Evolutionary conservation across 2,329 filamentous ascomycete genomes (phyloP).

Genomic region (Fonsecaea erecta): DNA sequence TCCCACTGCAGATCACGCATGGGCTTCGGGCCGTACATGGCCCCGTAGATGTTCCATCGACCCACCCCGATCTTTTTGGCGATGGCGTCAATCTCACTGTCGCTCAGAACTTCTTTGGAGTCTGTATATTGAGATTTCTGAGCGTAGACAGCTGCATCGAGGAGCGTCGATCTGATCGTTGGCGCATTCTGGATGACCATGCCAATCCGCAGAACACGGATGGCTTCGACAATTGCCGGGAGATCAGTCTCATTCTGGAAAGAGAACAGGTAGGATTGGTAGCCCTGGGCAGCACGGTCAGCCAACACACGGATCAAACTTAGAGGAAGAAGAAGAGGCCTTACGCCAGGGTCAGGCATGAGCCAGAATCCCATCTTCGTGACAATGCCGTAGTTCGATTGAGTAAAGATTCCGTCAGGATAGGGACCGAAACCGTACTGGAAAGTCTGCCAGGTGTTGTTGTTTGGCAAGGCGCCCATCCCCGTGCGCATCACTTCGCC

Average conservation of each 20-base stretch:
- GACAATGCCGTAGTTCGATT: conserved; percentile 35
- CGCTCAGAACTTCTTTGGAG: conserved; percentile 1
- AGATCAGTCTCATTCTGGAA: conserved; percentile 26
- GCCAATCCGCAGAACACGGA: conserved; percentile 6
- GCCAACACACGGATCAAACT: neutral
- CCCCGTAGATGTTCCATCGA: conserved; percentile 12
- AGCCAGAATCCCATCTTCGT: conserved; percentile 36
- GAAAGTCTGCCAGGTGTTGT: conserved; percentile 24
- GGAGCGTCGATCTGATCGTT: conserved; percentile 8
- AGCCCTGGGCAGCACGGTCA: conserved; percentile 3
- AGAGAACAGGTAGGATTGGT: conserved; percentile 25
- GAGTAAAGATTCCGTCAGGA: conserved; percentile 30
- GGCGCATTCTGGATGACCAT: conserved; percentile 17
- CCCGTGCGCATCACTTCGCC: conserved; percentile 47
- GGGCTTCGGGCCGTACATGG: conserved; percentile 13
- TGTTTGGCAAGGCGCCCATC: conserved; percentile 43
- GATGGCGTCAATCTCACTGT: neutral
- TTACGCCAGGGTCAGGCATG: conserved; percentile 29
- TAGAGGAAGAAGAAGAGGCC: neutral
- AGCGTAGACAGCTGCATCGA: conserved; percentile 10
- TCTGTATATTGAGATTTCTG: conserved; percentile 10
- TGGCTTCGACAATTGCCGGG: conserved; percentile 13
- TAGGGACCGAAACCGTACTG: conserved; percentile 23
- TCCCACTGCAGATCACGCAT: conserved; percentile 16
- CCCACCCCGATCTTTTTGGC: conserved; percentile 8